Evolutionary conservation across 2,329 filamentous ascomycete genomes (phyloP), one percentile per base, ranked within the genome.

Genomic region (Cercospora sesami): DNA sequence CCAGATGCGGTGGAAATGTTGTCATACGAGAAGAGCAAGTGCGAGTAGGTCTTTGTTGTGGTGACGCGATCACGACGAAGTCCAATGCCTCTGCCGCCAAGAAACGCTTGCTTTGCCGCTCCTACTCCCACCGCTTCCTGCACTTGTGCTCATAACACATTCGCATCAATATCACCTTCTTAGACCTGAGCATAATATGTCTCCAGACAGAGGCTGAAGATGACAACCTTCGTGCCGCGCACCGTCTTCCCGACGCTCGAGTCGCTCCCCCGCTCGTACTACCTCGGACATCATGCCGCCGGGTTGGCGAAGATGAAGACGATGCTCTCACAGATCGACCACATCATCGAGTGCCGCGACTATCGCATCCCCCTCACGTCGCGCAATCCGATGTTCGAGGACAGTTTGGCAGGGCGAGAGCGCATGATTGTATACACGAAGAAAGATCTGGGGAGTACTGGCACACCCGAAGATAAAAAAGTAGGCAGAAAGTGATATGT

Each of bases 271-370:
- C 89, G 92, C 72, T 95, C 94, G 68, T 99, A 98, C 82, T 99
- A 92, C 82, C 86, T 98, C 58, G 95, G 95, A 70, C 95, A 99
- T 81, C 95, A 99, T 84, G 87, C 88, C 69, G 86, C 91, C 9
- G 95, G 92, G 16, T 84, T 97, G 33, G 84, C 86, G 59, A 90
- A 91, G 78, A 97, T 98, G 90, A 91, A 92, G 78, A 87, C 87
- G 45, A 86, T 91, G 77, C 86, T 99, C 60, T 88, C 89, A 30
- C 89, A 88, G 70, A 91, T 97, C 75, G 91, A 94, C 76, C 88
- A 98, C 53, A 88, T 99, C 64, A 87, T 99, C 76, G 95, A 99
- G 83, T 97, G 94, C 79, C 91, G 95, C 76, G 95, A 99, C 83
- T 93, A 93, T 78, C 90, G 95, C 59, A 89, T 97, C 0, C 95